Percentiles rank a stretch among this genome's conserved stretches.
Conservation (phyloP, 2,329 filamentous ascomycete species). For the Clarireedia monteithiana region DNA sequence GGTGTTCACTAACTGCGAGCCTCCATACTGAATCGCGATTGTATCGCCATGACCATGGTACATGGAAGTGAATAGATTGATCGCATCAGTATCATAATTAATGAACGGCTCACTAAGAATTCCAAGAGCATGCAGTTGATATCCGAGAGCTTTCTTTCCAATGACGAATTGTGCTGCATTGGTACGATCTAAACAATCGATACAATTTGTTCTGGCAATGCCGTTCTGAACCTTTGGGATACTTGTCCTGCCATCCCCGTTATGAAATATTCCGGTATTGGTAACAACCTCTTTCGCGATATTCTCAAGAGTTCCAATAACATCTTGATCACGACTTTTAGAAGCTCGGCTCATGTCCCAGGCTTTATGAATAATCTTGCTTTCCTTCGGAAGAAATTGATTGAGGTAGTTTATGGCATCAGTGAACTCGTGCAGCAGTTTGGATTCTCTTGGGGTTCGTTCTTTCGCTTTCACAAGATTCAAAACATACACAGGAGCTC, state of each 20-base stretch:
- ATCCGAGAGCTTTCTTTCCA: constrained; percentile 83
- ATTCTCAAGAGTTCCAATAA: constrained; percentile 82
- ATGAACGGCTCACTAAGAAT: constrained; percentile 72
- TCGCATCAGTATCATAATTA: constrained; percentile 90
- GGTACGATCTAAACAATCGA: constrained; percentile 93
- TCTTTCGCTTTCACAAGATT: constrained; percentile 89
- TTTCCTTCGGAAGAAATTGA: constrained; percentile 76
- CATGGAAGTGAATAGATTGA: constrained; percentile 97
- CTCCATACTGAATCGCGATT: constrained; percentile 95
- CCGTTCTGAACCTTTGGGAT: constrained; percentile 76
- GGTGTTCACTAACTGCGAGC: constrained; percentile 94
- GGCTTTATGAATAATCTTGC: constrained; percentile 86
- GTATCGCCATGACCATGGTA: constrained; percentile 97
- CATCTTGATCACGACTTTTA: constrained; percentile 85
- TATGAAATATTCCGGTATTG: constrained; percentile 90
- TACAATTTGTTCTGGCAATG: constrained; percentile 91
- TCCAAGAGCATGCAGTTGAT: constrained; percentile 86
- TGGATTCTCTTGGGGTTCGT: constrained; percentile 82
- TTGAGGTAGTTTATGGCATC: constrained; percentile 87
- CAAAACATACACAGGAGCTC: constrained; percentile 82
- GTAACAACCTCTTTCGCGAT: constrained; percentile 84
- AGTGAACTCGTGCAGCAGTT: constrained; percentile 80
- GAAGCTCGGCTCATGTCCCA: constrained; percentile 98
- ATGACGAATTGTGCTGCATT: constrained; percentile 98
- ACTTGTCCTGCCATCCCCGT: constrained; percentile 64